Base-by-base conservation (phyloP, 108 stramenopile species). In the Mayamaea pseudoterrestris region DNA sequence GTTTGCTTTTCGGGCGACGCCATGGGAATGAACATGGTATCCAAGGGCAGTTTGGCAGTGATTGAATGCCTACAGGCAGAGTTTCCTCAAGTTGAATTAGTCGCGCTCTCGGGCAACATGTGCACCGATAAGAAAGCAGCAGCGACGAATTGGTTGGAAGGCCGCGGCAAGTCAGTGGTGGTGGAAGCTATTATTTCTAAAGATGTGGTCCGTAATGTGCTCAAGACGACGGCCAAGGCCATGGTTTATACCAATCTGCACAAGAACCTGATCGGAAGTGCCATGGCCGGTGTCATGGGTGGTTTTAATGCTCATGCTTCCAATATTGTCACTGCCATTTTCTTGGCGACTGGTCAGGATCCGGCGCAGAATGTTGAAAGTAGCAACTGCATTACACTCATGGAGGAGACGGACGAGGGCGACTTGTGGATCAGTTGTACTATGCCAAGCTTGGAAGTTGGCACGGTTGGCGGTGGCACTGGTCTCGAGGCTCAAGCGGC, bases 1-100 rank as follows among this genome's bases (percentile, higher is more conserved):
- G 74, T 74, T 25, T 96, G 95, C 69, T 88, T 93, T 57, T 66
- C 93, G 0, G 97, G 97, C 27, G 97, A 98, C 69, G 97, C 97
- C 45, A 98, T 98, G 97, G 97, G 97, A 28, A 98, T 98, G 97
- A 98, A 98, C 60, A 98, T 98, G 97, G 87, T 98, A 21, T 78
- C 77, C 28, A 98, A 98, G 82, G 97, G 97, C 37, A 65, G 65
- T 52, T 77, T 91, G 47, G 90, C 89, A 7, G 93, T 90, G 21
- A 80, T 94, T 49, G 81, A 92, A 34, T 57, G 73, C 28, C 55
- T 95, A 36, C 58, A 74, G 45, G 50, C 58, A 35, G 49, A 60
- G 5, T 95, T 94, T 48, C 87, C 91, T 0, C 47, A 63, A 30
- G 34, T 93, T 22, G 54, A 71, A 32, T 71, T 97, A 14, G 66